Conservation (phyloP, 305 asterid species). For the Fraxinus floribunda region DNA sequence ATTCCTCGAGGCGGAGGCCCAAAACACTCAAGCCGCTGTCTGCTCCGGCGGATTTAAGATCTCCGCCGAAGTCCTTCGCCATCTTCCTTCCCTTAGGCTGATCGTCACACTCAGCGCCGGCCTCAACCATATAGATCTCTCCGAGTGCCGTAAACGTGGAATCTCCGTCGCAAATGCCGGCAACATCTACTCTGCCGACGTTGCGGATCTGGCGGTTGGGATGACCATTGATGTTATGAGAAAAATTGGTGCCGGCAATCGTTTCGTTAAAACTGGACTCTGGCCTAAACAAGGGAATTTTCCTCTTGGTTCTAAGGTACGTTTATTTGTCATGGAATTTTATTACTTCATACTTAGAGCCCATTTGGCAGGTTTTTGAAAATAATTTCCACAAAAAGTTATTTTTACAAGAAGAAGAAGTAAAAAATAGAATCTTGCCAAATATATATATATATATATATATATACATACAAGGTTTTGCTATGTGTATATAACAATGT, state of each 20-base stretch:
- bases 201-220: slow-evolving; percentile 3
- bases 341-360: neutral
- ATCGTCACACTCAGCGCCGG: slow-evolving; percentile 1
- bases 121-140: neutral
- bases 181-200: neutral
- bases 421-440: no score
- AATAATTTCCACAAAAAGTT: no score
- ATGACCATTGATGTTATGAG: slow-evolving; percentile 5
- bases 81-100: neutral
- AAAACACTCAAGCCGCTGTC: neutral
- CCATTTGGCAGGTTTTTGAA: no score
- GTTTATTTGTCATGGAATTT: neutral
- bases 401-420: no score
- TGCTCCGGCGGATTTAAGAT: neutral
- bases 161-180: neutral
- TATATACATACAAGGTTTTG: no score
- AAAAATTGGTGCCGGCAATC: neutral
- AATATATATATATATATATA: no score
- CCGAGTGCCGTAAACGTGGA: slow-evolving; percentile 3
- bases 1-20: neutral
- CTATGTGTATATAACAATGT: no score
- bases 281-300: neutral
- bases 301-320: slow-evolving; percentile 1
- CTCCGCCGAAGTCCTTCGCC: neutral
- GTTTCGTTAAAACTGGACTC: neutral